Evolutionary conservation across 495 filamentous ascomycete species (phyloP).

Genomic region (Aspergillus diversus): DNA sequence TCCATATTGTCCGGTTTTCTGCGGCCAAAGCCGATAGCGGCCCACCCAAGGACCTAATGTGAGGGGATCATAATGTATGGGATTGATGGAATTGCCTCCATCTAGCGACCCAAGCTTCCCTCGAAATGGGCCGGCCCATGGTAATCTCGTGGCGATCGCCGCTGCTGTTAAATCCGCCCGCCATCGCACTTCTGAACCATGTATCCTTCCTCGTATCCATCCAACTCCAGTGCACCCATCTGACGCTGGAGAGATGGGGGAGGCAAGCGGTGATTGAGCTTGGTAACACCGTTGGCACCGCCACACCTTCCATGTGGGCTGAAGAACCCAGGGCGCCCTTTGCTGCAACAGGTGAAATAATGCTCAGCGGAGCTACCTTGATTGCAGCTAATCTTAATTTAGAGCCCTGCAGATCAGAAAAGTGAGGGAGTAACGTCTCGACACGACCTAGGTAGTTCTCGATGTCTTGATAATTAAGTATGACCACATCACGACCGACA

Average conservation of each 20-base stretch:
- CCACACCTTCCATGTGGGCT: constrained; percentile 3
- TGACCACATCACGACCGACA: background rate
- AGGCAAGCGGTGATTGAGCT: background rate
- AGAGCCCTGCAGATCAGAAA: constrained; percentile 4
- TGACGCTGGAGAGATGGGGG: no score
- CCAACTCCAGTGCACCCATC: background rate
- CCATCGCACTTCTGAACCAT: constrained; percentile 1
- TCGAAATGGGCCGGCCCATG: background rate
- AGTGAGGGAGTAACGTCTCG: background rate
- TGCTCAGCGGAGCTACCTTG: background rate
- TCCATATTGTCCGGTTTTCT: background rate
- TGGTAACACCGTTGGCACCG: background rate
- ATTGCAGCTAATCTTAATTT: constrained; percentile 2
- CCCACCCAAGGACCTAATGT: background rate
- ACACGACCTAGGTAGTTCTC: background rate
- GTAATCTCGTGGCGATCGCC: background rate
- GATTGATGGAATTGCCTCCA: background rate
- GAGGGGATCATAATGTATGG: background rate
- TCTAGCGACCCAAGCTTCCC: background rate
- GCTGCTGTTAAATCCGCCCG: background rate
- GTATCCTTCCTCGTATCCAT: background rate
- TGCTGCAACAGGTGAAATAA: background rate
- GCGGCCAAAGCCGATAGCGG: background rate
- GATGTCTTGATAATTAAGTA: background rate
- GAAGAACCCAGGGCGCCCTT: background rate